These are phyloP conservation scores for Serendipita sp. DNA, from an alignment of 768 basidiomycete species.

Conservation along the genomic window DNA sequence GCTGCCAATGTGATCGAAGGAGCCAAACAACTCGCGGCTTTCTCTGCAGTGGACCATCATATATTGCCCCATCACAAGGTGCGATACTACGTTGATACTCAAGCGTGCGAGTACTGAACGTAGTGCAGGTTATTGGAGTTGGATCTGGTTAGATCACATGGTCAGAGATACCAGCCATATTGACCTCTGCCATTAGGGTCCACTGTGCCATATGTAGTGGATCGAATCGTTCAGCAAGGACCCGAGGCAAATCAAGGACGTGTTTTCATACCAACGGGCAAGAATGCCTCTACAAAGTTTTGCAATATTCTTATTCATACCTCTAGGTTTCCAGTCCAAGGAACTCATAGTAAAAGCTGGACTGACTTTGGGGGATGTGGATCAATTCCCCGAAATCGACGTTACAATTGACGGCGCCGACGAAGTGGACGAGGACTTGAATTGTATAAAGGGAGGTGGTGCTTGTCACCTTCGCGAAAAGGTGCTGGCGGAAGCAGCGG, in stretches of 20 bases:
- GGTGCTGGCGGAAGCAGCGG: conserved; percentile 90
- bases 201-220: conserved; percentile 93
- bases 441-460: conserved; percentile 95
- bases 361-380: conserved; percentile 71
- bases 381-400: conserved; percentile 77
- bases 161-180: conserved; percentile 7
- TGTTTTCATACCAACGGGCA: conserved; percentile 81
- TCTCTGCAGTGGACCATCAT: conserved; percentile 84
- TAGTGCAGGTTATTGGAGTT: conserved; percentile 67
- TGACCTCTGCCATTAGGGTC: conserved; percentile 37
- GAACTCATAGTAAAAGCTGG: conserved; percentile 76
- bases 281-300: conserved; percentile 12
- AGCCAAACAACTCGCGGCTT: conserved; percentile 83
- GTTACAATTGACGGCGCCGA: conserved; percentile 98
- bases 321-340: conserved; percentile 80
- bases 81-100: conserved; percentile 13
- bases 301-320: not conserved
- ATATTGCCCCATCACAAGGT: conserved; percentile 72
- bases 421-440: conserved; percentile 74
- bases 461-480: conserved; percentile 96
- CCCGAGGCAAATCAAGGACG: conserved; percentile 55
- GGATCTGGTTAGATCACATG: conserved; percentile 46
- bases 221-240: conserved; percentile 81
- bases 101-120: not conserved
- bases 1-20: conserved; percentile 38